Base-by-base conservation (phyloP, 2,329 filamentous ascomycete genomes). In the Diaporthe ampelina region DNA sequence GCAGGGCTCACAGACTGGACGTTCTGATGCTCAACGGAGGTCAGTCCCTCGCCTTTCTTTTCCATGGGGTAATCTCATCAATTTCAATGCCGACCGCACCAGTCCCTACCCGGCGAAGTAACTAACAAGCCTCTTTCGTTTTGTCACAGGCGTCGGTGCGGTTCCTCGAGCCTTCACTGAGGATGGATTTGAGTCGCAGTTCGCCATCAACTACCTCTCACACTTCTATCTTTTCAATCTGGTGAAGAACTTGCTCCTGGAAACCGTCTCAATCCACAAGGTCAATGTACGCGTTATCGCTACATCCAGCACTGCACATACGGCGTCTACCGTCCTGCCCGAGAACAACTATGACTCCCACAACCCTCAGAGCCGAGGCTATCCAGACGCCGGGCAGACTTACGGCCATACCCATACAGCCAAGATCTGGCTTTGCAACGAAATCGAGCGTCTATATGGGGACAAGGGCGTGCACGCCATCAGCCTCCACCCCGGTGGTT, bases 331-430 rank as follows among this genome's bases (percentile, higher is more conserved):
- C 52, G 52, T 56, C 26, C 52, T 56, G 15, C 26, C 52, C 26
- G 52, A 56, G 15, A 56, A 56, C 15, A 56, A 56, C 15, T 56
- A 56, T 21, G 52, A 56, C 17, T 56, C 52, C 13, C 52, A 56
- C 52, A 56, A 56, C 52, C 52, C 52, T 56, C 52, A 29, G 52
- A 56, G 29, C 15, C 26, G 52, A 32, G 52, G 52, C 26, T 56
- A 32, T 8, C 52, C 52, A 56, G 52, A 56, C 26, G 52, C 52
- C 52, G 52, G 52, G 26, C 52, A 56, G 52, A 56, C 83, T 3
- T 88, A 88, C 76, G 84, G 81, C 0, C 82, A 86, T 74, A 78
- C 79, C 58, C 88, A 88, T 76, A 82, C 82, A 0, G 86, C 86
- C 11, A 86, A 85, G 74, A 84, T 88, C 56, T 86, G 81, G 72